Base-by-base conservation (phyloP, 2,329 filamentous ascomycete genomes). In the Ascosphaera aggregata region DNA sequence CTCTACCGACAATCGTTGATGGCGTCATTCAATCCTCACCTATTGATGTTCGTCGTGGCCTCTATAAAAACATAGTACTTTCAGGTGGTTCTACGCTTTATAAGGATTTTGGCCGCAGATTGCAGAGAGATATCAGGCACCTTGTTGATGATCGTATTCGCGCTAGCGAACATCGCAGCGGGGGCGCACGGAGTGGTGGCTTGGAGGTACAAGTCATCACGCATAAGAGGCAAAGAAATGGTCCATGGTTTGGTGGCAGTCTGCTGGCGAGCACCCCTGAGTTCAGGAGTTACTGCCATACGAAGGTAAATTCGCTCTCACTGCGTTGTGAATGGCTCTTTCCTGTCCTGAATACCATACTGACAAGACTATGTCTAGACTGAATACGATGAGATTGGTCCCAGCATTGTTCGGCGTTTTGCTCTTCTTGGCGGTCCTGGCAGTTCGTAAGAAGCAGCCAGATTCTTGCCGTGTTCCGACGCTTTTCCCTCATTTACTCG, bases 51-150 rank as follows among this genome's bases (percentile, higher is more conserved):
- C 79, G 89, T 53, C 75, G 89, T 61, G 89, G 89, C 34, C 69
- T 98, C 30, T 98, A 98, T 72, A 98, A 98, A 73, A 98, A 98
- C 63, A 98, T 98, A 61, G 89, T 98, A 27, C 68, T 98, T 30
- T 95, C 86, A 2, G 89, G 89, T 55, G 89, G 89, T 50, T 94
- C 85, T 48, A 98, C 89, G 17, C 66, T 98, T 44, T 98, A 95
- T 71, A 94, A 95, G 62, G 85, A 98, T 61, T 98, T 98, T 60
- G 89, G 89, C 18, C 75, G 89, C 47, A 74, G 89, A 55, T 67
- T 98, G 65, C 91, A 98, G 63, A 76, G 89, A 54, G 91, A 98
- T 54, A 98, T 98, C 54, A 81, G 89, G 61, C 82, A 94, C 54
- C 63, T 98, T 42, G 89, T 95, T 34, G 89, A 98, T 54, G 82